Conservation (phyloP, 768 basidiomycete species). For the Serendipita sp. region DNA sequence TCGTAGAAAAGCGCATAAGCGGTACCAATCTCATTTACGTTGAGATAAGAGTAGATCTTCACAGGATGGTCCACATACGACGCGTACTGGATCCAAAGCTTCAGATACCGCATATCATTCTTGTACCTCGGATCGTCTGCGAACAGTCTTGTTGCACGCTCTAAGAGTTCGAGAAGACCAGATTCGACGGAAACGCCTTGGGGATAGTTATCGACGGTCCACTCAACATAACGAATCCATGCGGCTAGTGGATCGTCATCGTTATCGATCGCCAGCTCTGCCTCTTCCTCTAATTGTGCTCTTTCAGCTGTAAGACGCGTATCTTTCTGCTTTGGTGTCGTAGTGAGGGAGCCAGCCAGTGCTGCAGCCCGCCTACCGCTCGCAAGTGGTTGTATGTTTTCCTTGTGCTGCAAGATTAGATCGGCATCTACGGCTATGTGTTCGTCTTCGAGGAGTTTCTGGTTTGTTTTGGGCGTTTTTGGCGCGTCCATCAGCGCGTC, state of each 20-base stretch:
- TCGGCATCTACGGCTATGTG: conserved; percentile 56
- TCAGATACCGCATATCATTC: conserved; percentile 72
- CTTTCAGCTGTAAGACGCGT: conserved; percentile 40
- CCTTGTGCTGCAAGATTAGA: conserved; percentile 67
- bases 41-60: conserved; percentile 72
- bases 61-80: conserved; percentile 57
- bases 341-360: conserved; percentile 54
- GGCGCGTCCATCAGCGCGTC: background rate
- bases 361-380: conserved; percentile 66
- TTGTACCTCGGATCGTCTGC: conserved; percentile 71
- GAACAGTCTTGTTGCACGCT: conserved; percentile 70
- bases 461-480: background rate
- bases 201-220: conserved; percentile 79
- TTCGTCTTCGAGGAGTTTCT: background rate
- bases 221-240: conserved; percentile 77
- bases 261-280: conserved; percentile 33
- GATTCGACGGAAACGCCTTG: conserved; percentile 50
- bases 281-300: conserved; percentile 22
- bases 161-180: conserved; percentile 65
- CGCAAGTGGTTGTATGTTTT: conserved; percentile 73
- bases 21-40: conserved; percentile 80
- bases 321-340: conserved; percentile 64
- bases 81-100: conserved; percentile 82
- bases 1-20: conserved; percentile 73
- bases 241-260: conserved; percentile 70